Conservation (phyloP, 2,329 filamentous ascomycete species). For the Hypomyces rosellus region DNA sequence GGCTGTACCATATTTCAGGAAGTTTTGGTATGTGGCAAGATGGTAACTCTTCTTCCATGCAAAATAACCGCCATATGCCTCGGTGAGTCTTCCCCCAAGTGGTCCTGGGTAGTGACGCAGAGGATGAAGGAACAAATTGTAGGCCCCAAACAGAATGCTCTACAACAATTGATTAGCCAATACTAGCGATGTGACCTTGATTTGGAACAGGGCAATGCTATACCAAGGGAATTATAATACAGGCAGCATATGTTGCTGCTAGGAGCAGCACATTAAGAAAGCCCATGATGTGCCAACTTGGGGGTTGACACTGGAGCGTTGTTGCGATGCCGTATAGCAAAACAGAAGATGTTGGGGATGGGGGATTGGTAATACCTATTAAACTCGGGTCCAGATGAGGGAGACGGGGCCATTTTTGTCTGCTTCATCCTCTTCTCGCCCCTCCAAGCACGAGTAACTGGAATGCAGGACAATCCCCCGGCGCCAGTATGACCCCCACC, state of each 20-base stretch:
- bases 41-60: not conserved
- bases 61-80: slow-evolving; percentile 3
- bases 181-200: not conserved
- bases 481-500: too few relatives aligned
- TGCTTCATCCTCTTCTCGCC: too few relatives aligned
- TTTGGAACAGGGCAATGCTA: not conserved
- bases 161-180: not conserved
- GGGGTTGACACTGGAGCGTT: too few relatives aligned
- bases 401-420: too few relatives aligned
- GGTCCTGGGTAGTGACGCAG: slow-evolving; percentile 1
- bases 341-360: too few relatives aligned
- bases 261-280: not conserved
- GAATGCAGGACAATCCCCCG: too few relatives aligned
- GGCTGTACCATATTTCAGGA: slow-evolving; percentile 4
- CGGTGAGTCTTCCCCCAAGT: not conserved
- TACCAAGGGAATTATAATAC: not conserved
- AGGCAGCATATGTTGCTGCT: not conserved
- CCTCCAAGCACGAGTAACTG: too few relatives aligned
- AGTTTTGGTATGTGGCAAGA: slow-evolving; percentile 3
- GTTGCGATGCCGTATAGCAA: not conserved
- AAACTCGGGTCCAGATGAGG: too few relatives aligned
- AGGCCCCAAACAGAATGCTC: not conserved
- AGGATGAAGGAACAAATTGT: slow-evolving; percentile 1
- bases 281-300: not conserved
- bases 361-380: too few relatives aligned